Percentiles rank a stretch among this genome's conserved stretches.
Evolutionary conservation across 2,329 filamentous ascomycete genomes (phyloP).

Genomic region (Beauveria scarabaeidicola): DNA sequence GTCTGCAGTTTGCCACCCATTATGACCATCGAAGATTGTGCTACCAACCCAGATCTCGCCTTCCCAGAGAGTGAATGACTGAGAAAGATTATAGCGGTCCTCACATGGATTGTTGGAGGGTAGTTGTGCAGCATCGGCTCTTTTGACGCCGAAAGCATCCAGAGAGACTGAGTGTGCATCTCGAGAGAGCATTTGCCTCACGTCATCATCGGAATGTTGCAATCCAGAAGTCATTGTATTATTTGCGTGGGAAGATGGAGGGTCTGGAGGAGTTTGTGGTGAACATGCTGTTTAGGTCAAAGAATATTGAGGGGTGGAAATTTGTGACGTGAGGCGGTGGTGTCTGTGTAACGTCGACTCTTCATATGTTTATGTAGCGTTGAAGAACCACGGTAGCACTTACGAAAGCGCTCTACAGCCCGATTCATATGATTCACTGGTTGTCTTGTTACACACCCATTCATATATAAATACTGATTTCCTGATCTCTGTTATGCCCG

Average conservation of each 20-base stretch:
- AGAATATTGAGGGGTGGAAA: too few species aligned
- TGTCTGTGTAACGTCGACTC: too few species aligned
- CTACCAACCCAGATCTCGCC: constrained; percentile 23
- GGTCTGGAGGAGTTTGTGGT: too few species aligned
- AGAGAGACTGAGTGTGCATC: not conserved
- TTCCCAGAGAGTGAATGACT: not conserved
- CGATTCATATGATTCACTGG: too few species aligned
- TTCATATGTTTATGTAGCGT: too few species aligned
- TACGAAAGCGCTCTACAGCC: too few species aligned
- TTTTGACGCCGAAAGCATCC: not conserved
- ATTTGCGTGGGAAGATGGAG: not conserved
- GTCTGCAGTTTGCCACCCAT: constrained; percentile 26
- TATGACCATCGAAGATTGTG: constrained; percentile 28
- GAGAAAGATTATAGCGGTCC: not conserved
- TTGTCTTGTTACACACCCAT: too few species aligned
- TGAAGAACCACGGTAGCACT: too few species aligned
- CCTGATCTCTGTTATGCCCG: too few species aligned
- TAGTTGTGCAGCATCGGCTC: not conserved
- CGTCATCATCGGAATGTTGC: not conserved
- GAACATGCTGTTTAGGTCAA: too few species aligned
- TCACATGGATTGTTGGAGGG: not conserved
- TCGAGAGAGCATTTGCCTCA: not conserved
- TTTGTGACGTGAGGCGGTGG: too few species aligned
- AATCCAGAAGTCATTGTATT: not conserved
- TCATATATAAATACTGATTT: too few species aligned